Base-by-base conservation (phyloP, 31 red algal genomes). In the Asparagopsis taxiformis region DNA sequence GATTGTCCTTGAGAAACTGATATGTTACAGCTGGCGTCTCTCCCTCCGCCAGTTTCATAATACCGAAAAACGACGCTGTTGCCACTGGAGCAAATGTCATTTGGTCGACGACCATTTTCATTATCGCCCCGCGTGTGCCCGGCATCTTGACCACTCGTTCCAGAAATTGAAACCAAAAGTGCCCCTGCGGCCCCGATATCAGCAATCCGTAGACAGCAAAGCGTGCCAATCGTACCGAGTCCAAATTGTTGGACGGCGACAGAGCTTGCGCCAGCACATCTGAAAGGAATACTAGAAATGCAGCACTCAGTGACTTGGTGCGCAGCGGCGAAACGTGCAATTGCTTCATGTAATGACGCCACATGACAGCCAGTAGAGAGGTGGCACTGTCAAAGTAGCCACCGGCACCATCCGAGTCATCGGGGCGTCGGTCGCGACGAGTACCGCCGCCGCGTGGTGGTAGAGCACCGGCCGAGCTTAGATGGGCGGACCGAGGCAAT, bases 71-170 rank as follows among this genome's bases (percentile, higher is more conserved):
- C 11, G 60, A 11, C 21, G 65, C 67, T n/a, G 56, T 75, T 22
- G 62, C 57, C 10, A 58, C 26, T 26, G 81, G 81, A 17, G 81
- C 48, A 46, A 74, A 86, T 1, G 62, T 46, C 2, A 86, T 2
- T 34, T 86, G 81, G 51, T 86, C 81, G 17, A 44, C 30, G 37
- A 58, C 55, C 1, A 86, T 25, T 41, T 86, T 86, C 29, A 35
- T 51, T 8, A 63, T 26, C 3, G 72, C 53, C 41, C 59, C 57
- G 1, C 29, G 49, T 20, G 74, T 16, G 5, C 74, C 59, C 10
- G 35, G 44, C 11, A 46, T 17, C n/a, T 16, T 25, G 28, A 78
- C 21, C 9, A 41, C n/a, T 7, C 31, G 26, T 2, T 78, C 59
- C 31, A 78, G 59, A 2, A 64, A 3, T 22, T 46, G 19, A 49